Base-by-base conservation (phyloP, 2,329 filamentous ascomycete species). In the Aplosporella prunicola region DNA sequence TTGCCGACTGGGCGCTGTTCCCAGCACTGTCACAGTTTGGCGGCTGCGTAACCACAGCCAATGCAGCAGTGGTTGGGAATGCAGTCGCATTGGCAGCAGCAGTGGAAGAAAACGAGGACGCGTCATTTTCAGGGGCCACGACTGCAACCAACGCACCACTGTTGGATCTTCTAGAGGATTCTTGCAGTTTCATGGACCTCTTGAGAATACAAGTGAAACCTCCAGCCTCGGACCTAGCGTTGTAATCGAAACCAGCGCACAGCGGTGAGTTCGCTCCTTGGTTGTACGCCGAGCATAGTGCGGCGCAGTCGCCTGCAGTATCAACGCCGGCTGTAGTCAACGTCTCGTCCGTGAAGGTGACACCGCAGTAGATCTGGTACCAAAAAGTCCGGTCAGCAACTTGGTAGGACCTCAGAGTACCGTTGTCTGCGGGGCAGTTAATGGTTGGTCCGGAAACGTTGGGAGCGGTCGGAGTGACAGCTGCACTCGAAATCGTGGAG, bases 211-310 rank as follows among this genome's bases (percentile, higher is more conserved):
- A 40, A 22, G 30, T 32, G 16, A 20, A 18, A 11, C 30, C 30
- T 9, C 16, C 30, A n/a, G 22, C 22, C 8, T n/a, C 30, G 18
- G 18, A 9, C n/a, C n/a, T n/a, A 16, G 22, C 13, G 9, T 6
- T 18, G 20, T 20, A 35, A 13, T 35, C 38, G 17, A 40, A 40
- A 7, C 38, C 38, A 15, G 16, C 2, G 27, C 38, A 40, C 9
- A 35, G 23, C 2, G 20, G 4, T 7, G 38, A 20, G 13, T 17
- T 22, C 5, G 38, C 32, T 1, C 22, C 32, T 7, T 31, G 16
- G 18, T 31, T 17, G 13, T 40, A 40, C 6, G 32, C 28, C 10
- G 38, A 40, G 22, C 38, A 40, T 14, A 35, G 20, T 10, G 32
- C 26, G 10, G 38, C 38, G 16, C 38, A 40, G 8, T 40, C 38